phyloP scores from a whole-genome alignment of 2,329 filamentous ascomycete genomes.

The Ambrosiella beaveri region DNA sequence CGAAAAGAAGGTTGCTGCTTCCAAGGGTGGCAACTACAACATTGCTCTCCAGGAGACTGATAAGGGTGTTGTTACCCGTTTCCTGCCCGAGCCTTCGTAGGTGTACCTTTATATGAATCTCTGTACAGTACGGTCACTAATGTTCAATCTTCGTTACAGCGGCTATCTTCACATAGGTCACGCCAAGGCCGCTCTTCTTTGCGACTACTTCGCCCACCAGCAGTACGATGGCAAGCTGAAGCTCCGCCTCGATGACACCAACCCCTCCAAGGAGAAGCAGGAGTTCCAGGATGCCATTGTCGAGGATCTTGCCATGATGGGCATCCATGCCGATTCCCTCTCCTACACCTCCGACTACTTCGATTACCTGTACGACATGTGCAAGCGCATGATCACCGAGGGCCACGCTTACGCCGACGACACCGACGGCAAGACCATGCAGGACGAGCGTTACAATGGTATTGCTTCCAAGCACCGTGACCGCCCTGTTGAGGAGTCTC shows the following conservation, averaged over 20 bases:
- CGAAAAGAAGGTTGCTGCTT: slow-evolving; percentile 49
- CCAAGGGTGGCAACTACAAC: slow-evolving; percentile 74
- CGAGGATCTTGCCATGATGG: slow-evolving; percentile 79
- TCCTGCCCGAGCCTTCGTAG: slow-evolving; percentile 82
- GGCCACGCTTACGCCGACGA: slow-evolving; percentile 91
- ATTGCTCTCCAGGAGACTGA: slow-evolving; percentile 72
- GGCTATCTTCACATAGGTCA: slow-evolving; percentile 93
- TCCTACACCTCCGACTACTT: slow-evolving; percentile 95
- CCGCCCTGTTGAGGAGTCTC: slow-evolving; percentile 61
- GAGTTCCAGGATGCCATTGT: slow-evolving; percentile 91
- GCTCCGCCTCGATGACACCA: slow-evolving; percentile 91
- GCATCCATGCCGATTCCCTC: slow-evolving; percentile 71
- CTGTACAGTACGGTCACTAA: neutral
- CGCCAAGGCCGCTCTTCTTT: slow-evolving; percentile 81
- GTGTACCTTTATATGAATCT: slow-evolving; percentile 18
- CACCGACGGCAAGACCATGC: slow-evolving; percentile 78
- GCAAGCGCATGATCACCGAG: slow-evolving; percentile 65
- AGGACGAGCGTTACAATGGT: slow-evolving; percentile 66
- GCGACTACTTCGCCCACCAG: slow-evolving; percentile 92
- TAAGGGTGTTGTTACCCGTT: slow-evolving; percentile 78
- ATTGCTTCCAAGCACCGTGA: slow-evolving; percentile 69
- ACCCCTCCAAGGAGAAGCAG: slow-evolving; percentile 91
- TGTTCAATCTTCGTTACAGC: neutral
- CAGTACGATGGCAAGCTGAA: slow-evolving; percentile 83
- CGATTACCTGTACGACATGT: slow-evolving; percentile 73